phyloP scores from a whole-genome alignment of 768 basidiomycete genomes.

The Suillus decipiens region DNA sequence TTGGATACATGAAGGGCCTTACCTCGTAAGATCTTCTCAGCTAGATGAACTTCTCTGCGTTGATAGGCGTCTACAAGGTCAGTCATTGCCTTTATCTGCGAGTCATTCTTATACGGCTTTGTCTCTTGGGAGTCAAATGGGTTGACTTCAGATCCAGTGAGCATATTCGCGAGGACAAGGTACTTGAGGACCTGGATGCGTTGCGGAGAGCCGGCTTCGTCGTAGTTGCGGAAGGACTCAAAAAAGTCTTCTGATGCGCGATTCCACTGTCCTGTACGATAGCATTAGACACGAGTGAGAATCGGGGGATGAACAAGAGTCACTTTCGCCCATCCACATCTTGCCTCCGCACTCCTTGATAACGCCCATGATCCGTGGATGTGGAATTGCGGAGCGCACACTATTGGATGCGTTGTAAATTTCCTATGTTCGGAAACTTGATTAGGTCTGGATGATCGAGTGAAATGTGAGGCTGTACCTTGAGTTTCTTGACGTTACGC shows the following conservation, averaged over 20 bases:
- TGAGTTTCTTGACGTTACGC: slow-evolving; percentile 93
- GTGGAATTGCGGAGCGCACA: slow-evolving; percentile 95
- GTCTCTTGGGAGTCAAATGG: slow-evolving; percentile 99
- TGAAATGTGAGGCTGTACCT: slow-evolving; percentile 48
- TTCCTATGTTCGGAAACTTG: slow-evolving; percentile 54
- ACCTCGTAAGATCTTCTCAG: slow-evolving; percentile 94
- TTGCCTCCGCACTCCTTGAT: slow-evolving; percentile 99
- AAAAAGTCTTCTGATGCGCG: slow-evolving; percentile 98
- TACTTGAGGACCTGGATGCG: slow-evolving; percentile 98
- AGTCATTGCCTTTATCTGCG: slow-evolving; percentile 98
- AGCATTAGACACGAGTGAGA: slow-evolving; percentile 8
- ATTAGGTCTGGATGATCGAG: neutral
- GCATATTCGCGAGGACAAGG: slow-evolving; percentile 95
- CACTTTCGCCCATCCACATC: slow-evolving; percentile 99
- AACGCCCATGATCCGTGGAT: slow-evolving; percentile 97
- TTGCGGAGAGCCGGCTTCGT: slow-evolving; percentile 96
- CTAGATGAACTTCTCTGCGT: slow-evolving; percentile 93
- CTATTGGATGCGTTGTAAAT: slow-evolving; percentile 95
- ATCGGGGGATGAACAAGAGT: slow-evolving; percentile 23
- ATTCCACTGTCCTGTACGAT: slow-evolving; percentile 85
- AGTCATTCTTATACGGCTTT: slow-evolving; percentile 94
- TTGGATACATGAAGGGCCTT: slow-evolving; percentile 15
- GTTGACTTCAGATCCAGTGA: slow-evolving; percentile 97
- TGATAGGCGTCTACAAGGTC: slow-evolving; percentile 97
- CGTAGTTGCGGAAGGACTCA: slow-evolving; percentile 98